Evolutionary conservation across 306 rosid species (phyloP), one percentile per base, ranked within the genome.

Genomic region (Dryas octopetala): DNA sequence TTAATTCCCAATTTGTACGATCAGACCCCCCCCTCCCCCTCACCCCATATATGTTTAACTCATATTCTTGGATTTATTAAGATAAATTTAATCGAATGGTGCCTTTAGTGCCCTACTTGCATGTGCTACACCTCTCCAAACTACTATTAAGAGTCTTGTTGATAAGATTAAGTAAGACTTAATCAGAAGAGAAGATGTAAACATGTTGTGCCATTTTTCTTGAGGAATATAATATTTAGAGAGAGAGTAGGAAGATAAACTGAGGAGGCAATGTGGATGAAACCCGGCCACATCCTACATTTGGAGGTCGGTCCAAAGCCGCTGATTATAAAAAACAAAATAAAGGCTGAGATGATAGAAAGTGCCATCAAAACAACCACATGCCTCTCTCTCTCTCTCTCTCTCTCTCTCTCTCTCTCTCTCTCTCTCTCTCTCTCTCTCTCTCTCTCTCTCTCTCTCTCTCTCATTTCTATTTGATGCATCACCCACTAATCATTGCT

Each of bases 401-500:
- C n/a, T 73, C 71, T 16, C 65, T 51, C 26, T 79, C 49, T 73
- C 71, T 16, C 65, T 51, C 26, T 79, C 49, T 73, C 71, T 16
- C 65, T 51, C 26, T 79, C 49, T 73, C 71, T 16, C 65, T 51
- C 26, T 79, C 49, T 73, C 71, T 16, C 65, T 51, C 26, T 79
- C 49, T 73, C 71, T 16, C 65, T 51, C 26, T 79, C 49, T 73
- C 71, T 16, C 65, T 51, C 26, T 79, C 68, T 45, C 28, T 63
- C 78, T 81, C 41, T 1, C 5, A 68, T 75, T 88, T 86, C 66
- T 75, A 76, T 81, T 83, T 83, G 84, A 78, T 83, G 85, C 89
- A 81, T 83, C 91, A 83, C 91, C 88, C 84, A 71, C 88, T 87
- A 87, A 90, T 92, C 82, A 88, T 92, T 92, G 94, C 88, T 62